Base-by-base conservation (phyloP, 345 rosid species). In the Euclidium syriacum region DNA sequence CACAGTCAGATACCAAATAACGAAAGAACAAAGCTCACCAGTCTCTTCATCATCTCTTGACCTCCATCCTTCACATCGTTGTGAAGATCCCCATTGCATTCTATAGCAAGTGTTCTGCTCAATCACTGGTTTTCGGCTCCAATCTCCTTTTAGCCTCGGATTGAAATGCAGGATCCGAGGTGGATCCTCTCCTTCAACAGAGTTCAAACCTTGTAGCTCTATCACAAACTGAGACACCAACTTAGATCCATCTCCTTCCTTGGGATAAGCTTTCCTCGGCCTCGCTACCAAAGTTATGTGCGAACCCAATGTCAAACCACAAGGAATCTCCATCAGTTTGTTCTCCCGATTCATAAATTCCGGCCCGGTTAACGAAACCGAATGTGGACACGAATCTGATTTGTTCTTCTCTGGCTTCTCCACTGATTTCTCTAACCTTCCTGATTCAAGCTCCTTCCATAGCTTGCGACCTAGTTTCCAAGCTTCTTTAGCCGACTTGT, bases 121-220 rank as follows among this genome's bases (percentile, higher is more conserved):
- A 71, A 91, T 91, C 52, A 89, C 94, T 2, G 98, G 92, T 67
- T 73, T 79, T 9, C 64, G 69, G 39, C 95, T 89, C 90, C 96
- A 91, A 73, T 91, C 98, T 25, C 98, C 98, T 26, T 78, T 91
- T 7, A 91, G 68, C 82, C 98, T 80, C 7, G 98, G 95, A 58
- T 91, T 91, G 40, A 91, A 88, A 73, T 88, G 98, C 61, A 91
- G 66, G 63, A 91, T 79, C 79, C 89, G 71, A 4, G 96, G 98
- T n/a, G 98, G 98, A 40, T 88, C 98, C 81, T 91, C 98, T 7
- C 96, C 96, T 17, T 91, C 95, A 71, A 85, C 98, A 3, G 78
- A 72, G 62, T 79, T 91, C 77, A 91, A 79, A 4, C 96, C 96
- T 77, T 78, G 96, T 66, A 91, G 52, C 82, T 91, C 98, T 69